A percentile compares a stretch with the other conserved stretches of the same genome.
These are phyloP conservation scores for Phytophthora parvispora DNA, from an alignment of 352 stramenopile genomes.

Conservation along the genomic window DNA sequence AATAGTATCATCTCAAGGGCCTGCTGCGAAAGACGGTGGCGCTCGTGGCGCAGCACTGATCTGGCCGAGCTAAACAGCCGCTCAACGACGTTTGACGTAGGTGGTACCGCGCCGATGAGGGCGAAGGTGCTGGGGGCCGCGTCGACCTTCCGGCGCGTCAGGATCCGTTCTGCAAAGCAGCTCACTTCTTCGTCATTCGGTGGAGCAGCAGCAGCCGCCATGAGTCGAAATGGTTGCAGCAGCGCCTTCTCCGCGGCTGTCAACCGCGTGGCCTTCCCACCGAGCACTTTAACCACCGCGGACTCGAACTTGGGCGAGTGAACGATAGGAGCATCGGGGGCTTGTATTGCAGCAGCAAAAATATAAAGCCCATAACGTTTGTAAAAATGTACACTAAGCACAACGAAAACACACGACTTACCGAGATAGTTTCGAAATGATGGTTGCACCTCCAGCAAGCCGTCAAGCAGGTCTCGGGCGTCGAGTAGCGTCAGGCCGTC, in stretches of 20 bases:
- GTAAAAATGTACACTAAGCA: no score
- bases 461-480: background rate
- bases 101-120: background rate
- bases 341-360: slow-evolving; percentile 6
- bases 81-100: slow-evolving; percentile 7
- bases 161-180: background rate
- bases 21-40: background rate
- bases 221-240: background rate
- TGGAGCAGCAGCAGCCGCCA: no score
- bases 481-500: slow-evolving; percentile 6
- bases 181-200: background rate
- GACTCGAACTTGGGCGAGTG: background rate
- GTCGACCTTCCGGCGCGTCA: background rate
- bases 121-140: background rate
- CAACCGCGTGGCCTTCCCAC: background rate
- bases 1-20: slow-evolving; percentile 6
- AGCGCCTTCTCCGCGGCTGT: background rate
- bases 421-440: background rate
- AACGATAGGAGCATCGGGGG: slow-evolving; percentile 1
- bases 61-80: slow-evolving; percentile 7
- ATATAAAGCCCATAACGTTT: background rate
- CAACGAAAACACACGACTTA: slow-evolving; percentile 2
- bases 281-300: slow-evolving; percentile 7
- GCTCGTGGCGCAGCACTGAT: background rate
- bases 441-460: background rate